Conservation (phyloP, 2,329 filamentous ascomycete genomes). For the Aspergillus eucalypticola region DNA sequence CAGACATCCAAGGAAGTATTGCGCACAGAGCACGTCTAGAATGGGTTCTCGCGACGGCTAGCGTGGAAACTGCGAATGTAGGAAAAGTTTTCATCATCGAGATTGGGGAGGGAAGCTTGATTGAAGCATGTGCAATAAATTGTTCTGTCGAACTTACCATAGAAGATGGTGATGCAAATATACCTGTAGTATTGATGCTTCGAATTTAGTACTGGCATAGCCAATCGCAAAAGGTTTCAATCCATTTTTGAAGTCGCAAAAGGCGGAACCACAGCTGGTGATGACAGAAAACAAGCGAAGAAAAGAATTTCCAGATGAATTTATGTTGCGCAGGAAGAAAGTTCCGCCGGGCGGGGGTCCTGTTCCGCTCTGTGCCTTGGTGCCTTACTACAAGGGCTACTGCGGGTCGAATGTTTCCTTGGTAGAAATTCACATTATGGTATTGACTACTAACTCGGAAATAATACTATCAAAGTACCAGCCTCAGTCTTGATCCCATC, state of each 20-base stretch:
- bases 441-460: neutral
- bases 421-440: neutral
- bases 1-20: slow-evolving; percentile 45
- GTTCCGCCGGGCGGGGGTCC: neutral
- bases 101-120: neutral
- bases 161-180: neutral
- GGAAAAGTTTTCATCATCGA: slow-evolving; percentile 44
- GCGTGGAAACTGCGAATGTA: slow-evolving; percentile 47
- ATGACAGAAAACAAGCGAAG: neutral
- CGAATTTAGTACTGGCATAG: neutral
- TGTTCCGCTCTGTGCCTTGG: neutral
- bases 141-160: neutral
- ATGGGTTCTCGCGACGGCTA: slow-evolving; percentile 41
- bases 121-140: neutral
- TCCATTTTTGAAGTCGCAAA: neutral
- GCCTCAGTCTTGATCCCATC: neutral
- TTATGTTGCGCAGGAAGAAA: neutral
- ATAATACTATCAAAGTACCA: slow-evolving; percentile 8
- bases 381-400: neutral
- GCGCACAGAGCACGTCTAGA: slow-evolving; percentile 35
- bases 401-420: neutral
- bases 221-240: neutral
- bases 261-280: neutral
- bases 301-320: slow-evolving; percentile 2
- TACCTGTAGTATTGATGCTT: neutral